Conservation (phyloP, 2,329 filamentous ascomycete genomes). For the Emmonsiellopsis sp. region DNA sequence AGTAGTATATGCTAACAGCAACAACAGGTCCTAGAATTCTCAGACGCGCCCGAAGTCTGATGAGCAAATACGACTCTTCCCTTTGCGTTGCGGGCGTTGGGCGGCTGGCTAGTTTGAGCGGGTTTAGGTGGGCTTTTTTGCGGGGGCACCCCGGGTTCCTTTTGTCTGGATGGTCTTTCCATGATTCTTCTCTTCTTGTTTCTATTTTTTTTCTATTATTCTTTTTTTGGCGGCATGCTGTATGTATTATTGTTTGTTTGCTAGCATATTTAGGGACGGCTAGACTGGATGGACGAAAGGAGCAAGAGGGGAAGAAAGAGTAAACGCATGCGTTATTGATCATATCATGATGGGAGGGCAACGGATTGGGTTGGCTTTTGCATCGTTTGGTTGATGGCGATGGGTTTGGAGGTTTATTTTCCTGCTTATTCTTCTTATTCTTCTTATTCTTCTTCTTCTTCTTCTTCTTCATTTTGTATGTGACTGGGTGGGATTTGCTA, state of each 20-base stretch:
- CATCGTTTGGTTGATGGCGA: too few relatives aligned
- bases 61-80: neutral
- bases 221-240: neutral
- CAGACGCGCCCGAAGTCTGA: neutral
- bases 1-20: neutral
- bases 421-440: conserved; percentile 15
- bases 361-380: too few relatives aligned
- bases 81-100: neutral
- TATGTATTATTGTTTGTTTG: neutral
- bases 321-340: too few relatives aligned
- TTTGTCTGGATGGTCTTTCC: conserved; percentile 4
- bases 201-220: conserved; percentile 4
- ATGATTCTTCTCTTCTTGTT: conserved; percentile 5
- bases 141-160: neutral
- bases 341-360: too few relatives aligned
- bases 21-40: conserved; percentile 10
- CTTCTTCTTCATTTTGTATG: too few relatives aligned
- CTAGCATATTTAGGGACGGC: too few relatives aligned
- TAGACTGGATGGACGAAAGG: too few relatives aligned
- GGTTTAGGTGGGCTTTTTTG: too few relatives aligned
- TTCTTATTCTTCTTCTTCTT: conserved; percentile 8
- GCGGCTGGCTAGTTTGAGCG: too few relatives aligned
- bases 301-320: too few relatives aligned
- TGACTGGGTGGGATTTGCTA: too few relatives aligned
- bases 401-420: neutral